phyloP scores from a whole-genome alignment of 192 early-diverging fungal genomes.

The Allomyces macrogynus region DNA sequence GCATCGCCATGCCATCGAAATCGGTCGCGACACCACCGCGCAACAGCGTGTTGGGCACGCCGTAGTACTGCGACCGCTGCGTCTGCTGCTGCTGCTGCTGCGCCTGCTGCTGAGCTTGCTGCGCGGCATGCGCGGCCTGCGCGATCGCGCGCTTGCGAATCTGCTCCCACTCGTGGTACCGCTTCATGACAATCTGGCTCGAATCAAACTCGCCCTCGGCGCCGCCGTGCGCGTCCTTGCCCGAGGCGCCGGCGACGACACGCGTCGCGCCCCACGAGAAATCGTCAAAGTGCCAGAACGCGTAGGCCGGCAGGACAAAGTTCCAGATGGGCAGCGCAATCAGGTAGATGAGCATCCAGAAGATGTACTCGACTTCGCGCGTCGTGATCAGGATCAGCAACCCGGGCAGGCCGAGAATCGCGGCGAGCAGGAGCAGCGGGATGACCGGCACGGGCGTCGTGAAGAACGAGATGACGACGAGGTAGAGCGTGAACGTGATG shows the following conservation, averaged over 20 bases:
- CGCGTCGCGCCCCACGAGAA: slow-evolving; percentile 72
- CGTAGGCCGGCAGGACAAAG: slow-evolving; percentile 52
- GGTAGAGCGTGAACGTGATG: slow-evolving; percentile 65
- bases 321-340: slow-evolving; percentile 53
- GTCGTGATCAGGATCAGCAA: slow-evolving; percentile 63
- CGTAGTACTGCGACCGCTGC: no score
- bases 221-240: slow-evolving; percentile 34
- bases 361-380: slow-evolving; percentile 54
- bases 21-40: no score
- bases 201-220: slow-evolving; percentile 53
- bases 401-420: slow-evolving; percentile 54
- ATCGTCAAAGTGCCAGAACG: slow-evolving; percentile 76
- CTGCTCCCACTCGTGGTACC: slow-evolving; percentile 54
- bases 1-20: no score
- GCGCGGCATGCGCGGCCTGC: not conserved
- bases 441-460: slow-evolving; percentile 26
- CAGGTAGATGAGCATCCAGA: slow-evolving; percentile 69
- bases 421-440: slow-evolving; percentile 42
- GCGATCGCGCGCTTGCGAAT: no score
- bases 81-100: no score
- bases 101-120: slow-evolving; percentile 33
- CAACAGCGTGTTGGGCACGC: no score
- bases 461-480: slow-evolving; percentile 44
- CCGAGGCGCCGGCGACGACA: slow-evolving; percentile 35
- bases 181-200: slow-evolving; percentile 51